Base-by-base conservation (phyloP, 2,329 filamentous ascomycete species). In the Karstenula rhodostoma region DNA sequence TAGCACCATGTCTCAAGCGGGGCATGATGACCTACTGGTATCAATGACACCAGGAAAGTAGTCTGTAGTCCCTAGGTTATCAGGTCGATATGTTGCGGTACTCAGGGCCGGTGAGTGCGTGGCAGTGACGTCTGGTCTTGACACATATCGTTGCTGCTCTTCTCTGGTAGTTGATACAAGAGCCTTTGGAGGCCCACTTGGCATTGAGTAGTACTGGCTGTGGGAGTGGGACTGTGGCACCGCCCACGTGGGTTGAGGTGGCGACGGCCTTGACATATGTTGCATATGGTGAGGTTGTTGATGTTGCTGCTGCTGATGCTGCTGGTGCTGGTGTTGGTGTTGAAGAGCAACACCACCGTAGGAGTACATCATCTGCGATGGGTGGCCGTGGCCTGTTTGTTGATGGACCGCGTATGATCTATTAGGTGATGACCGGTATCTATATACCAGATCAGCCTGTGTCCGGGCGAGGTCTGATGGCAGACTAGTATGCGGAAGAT, bases 401-500 rank as follows among this genome's bases (percentile, higher is more conserved):
- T 76, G 73, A 33, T 67, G 64, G 64, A 76, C 69, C 19, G 67
- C 59, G 46, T 70, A 76, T 42, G 72, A 70, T 72, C 69, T 70
- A 73, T 75, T 74, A 70, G 75, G 72, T 53, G 76, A 71, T 57
- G 72, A 70, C 23, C 68, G 71, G 62, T 75, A 77, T 73, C 77
- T 78, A 70, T 71, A 73, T 59, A 63, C 25, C 42, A 40, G 40
- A 64, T 78, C 59, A 77, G 73, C 59, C 27, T 50, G 49, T 15
- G 22, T 23, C 40, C 42, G 12, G 46, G 48, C 44, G 58, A 59
- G 64, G 58, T 48, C n/a, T 51, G 42, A 46, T 33, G 54, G 47
- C 56, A 58, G 59, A 63, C 56, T 23, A 35, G 51, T 22, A 25
- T 12, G 49, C 29, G 48, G 46, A 42, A 49, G 48, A 55, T 61